These are phyloP conservation scores for Metrosideros polymorpha DNA, from an alignment of 441 rosid species.

Conservation along the genomic window DNA sequence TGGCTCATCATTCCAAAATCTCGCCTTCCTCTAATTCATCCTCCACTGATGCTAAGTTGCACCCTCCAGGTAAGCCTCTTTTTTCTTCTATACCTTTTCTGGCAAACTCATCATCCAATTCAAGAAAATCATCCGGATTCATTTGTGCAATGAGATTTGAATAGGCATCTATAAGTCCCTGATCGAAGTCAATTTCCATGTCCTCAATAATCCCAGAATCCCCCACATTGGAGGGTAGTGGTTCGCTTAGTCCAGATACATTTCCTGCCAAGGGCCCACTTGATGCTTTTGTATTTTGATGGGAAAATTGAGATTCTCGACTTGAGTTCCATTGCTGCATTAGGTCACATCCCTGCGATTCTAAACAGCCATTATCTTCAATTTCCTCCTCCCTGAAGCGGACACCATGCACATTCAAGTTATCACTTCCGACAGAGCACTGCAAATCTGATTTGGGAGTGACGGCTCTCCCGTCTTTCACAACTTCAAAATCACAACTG, in stretches of 20 bases:
- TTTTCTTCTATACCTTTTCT: slow-evolving; percentile 25
- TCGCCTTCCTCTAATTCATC: slow-evolving; percentile 86
- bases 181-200: slow-evolving; percentile 54
- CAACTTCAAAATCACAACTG: slow-evolving; percentile 44
- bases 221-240: neutral
- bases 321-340: slow-evolving; percentile 16
- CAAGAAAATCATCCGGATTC: slow-evolving; percentile 62
- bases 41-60: slow-evolving; percentile 1
- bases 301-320: slow-evolving; percentile 5
- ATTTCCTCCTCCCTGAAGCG: slow-evolving; percentile 57
- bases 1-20: slow-evolving; percentile 32
- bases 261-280: slow-evolving; percentile 6
- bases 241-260: neutral
- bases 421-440: slow-evolving; percentile 16
- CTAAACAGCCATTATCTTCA: slow-evolving; percentile 34
- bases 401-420: slow-evolving; percentile 26
- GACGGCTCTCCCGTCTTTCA: slow-evolving; percentile 16
- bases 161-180: slow-evolving; percentile 49
- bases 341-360: slow-evolving; percentile 35
- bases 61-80: slow-evolving; percentile 7
- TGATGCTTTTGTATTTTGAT: slow-evolving; percentile 6
- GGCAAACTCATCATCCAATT: slow-evolving; percentile 43
- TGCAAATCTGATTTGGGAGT: slow-evolving; percentile 9
- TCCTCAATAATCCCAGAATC: slow-evolving; percentile 14
- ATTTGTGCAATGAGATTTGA: slow-evolving; percentile 49